Percentiles rank a stretch among this genome's conserved stretches.
Conservation (phyloP, 2,329 filamentous ascomycete species). For the Fusarium incarnatum region DNA sequence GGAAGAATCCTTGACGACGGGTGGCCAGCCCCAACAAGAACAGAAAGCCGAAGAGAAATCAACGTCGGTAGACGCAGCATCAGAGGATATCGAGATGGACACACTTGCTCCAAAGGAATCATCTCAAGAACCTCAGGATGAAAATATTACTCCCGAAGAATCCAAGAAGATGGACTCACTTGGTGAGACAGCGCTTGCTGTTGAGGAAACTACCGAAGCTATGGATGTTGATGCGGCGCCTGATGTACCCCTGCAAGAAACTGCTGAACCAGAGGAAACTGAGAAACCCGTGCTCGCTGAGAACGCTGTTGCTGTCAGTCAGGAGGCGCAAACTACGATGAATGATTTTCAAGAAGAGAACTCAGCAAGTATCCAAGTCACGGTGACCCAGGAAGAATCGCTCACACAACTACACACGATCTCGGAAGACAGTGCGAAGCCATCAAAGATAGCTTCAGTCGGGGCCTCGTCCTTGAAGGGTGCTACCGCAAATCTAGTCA, state of each 20-base stretch:
- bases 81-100: constrained; percentile 21
- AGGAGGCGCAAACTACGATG: constrained; percentile 17
- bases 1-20: neutral
- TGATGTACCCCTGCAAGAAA: neutral
- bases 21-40: neutral
- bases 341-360: constrained; percentile 2
- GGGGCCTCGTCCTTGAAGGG: constrained; percentile 2
- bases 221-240: constrained; percentile 41
- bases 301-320: constrained; percentile 18
- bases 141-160: neutral
- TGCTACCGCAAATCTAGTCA: neutral
- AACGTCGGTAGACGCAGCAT: neutral
- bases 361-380: constrained; percentile 8
- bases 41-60: neutral
- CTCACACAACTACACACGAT: constrained; percentile 16
- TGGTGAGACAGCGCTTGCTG: constrained; percentile 1
- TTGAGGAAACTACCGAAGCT: constrained; percentile 20
- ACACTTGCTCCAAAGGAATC: constrained; percentile 4
- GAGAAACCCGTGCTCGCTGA: constrained; percentile 19
- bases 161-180: neutral
- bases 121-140: constrained; percentile 1
- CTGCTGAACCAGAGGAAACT: constrained; percentile 3
- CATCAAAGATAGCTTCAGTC: constrained; percentile 7
- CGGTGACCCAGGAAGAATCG: constrained; percentile 7
- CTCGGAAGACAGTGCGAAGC: constrained; percentile 16